These are phyloP conservation scores for Aphanomyces cochlioides DNA, from an alignment of 352 stramenopile genomes.

Conservation along the genomic window DNA sequence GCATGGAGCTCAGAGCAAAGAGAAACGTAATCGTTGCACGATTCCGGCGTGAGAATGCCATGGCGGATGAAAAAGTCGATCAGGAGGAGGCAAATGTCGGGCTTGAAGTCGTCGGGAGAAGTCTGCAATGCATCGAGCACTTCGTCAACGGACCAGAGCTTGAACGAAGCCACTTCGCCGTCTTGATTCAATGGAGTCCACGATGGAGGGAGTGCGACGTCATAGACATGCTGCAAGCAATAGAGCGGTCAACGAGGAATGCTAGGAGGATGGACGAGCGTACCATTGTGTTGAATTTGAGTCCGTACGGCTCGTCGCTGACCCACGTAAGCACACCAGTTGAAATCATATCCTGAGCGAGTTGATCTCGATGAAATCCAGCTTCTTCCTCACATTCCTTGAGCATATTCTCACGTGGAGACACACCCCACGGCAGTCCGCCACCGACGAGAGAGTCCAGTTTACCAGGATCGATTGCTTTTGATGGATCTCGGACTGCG, in stretches of 20 bases:
- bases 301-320: constrained; percentile 48
- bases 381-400: constrained; percentile 68
- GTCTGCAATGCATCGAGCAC: constrained; percentile 40
- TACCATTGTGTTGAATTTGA: constrained; percentile 64
- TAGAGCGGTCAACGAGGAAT: too few species aligned
- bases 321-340: constrained; percentile 56
- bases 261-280: too few species aligned
- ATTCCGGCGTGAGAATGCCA: constrained; percentile 56
- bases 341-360: constrained; percentile 36
- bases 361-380: constrained; percentile 43
- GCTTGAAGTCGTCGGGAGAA: constrained; percentile 59
- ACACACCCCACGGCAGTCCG: constrained; percentile 47
- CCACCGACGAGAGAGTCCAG: constrained; percentile 64
- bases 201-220: constrained; percentile 47
- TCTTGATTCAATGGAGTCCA: constrained; percentile 48
- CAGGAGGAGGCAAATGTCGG: constrained; percentile 61
- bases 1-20: neutral
- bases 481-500: constrained; percentile 46
- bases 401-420: constrained; percentile 62
- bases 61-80: constrained; percentile 67
- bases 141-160: constrained; percentile 45
- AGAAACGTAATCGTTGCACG: constrained; percentile 40
- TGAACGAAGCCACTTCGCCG: constrained; percentile 61
- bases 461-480: constrained; percentile 49
- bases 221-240: constrained; percentile 42